Evolutionary conservation across 176 grass and related monocot genomes (phyloP), one percentile per base, ranked within the genome.

Genomic region (Eremochloa ophiuroides): DNA sequence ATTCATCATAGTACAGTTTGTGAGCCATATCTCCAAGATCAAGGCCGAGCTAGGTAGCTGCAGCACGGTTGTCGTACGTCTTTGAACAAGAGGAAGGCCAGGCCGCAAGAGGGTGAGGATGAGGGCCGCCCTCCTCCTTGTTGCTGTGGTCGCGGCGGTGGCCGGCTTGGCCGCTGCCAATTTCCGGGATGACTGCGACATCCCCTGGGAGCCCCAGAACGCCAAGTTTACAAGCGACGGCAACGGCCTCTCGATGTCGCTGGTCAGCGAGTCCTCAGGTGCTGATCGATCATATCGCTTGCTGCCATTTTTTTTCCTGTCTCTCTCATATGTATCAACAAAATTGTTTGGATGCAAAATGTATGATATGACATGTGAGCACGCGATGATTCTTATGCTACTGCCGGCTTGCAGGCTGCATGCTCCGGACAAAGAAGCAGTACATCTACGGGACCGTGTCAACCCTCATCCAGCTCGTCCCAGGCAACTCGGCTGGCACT

Each of bases 401-500:
- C 29, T 2, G 33, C 18, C 40, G 9, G 1, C 8, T 9, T 77
- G 38, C 65, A 86, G 88, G 91, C 20, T 90, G 84, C 56, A 78
- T 87, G 85, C 81, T 94, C 22, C 82, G n/a, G 75, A 92, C 66
- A 73, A 97, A 80, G 82, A 88, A 85, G 69, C 85, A 91, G 80
- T 97, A 85, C 82, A 79, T 97, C 43, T 97, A 87, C 41, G 92
- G 91, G 65, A 88, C 71, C 71, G 23, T 94, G 34, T 83, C 93
- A 27, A 92, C 91, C 22, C 53, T 86, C 67, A 91, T 94, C 46
- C 85, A 92, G 53, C 76, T 94, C 40, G 77, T 92, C 63, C 81
- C 85, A 3, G 92, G 75, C 28, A 84, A 94, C 29, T 92, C 92
- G 14, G 92, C 92, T 60, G 94, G 91, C 63, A 94, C 90, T 3